Percentiles rank a stretch among this genome's conserved stretches.
Evolutionary conservation across 441 rosid genomes (phyloP).

Genomic region (Pelargonium fulgidum): DNA sequence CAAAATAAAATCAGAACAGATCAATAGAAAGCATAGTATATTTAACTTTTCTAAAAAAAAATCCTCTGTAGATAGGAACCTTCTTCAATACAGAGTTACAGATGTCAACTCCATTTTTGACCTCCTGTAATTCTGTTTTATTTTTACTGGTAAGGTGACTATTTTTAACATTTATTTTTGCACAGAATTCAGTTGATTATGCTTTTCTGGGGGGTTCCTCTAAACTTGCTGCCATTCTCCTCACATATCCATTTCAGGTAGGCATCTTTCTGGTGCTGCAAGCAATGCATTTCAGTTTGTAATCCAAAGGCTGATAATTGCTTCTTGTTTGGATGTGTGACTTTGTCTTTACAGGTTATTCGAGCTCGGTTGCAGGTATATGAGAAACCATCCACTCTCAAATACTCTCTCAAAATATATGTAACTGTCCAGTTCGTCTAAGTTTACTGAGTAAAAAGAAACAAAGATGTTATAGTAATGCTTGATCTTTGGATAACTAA

Average conservation of each 20-base stretch:
- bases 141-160: too few species aligned
- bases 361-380: slow-evolving; percentile 92
- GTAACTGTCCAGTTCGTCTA: slow-evolving; percentile 5
- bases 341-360: slow-evolving; percentile 51
- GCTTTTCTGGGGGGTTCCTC: slow-evolving; percentile 85
- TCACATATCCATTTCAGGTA: slow-evolving; percentile 87
- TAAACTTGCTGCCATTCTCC: slow-evolving; percentile 73
- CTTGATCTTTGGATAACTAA: slow-evolving; percentile 8
- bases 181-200: slow-evolving; percentile 75
- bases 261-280: slow-evolving; percentile 20
- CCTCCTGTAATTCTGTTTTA: neutral
- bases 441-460: slow-evolving; percentile 1
- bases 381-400: neutral
- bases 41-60: neutral
- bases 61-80: neutral
- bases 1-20: neutral
- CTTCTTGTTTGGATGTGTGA: slow-evolving; percentile 18
- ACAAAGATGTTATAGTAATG: slow-evolving; percentile 11
- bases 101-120: slow-evolving; percentile 1
- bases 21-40: neutral
- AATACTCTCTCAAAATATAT: slow-evolving; percentile 6
- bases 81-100: neutral
- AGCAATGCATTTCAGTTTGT: slow-evolving; percentile 6
- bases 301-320: slow-evolving; percentile 16
- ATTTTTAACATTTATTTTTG: slow-evolving; percentile 15